Base-by-base conservation (phyloP, 1,284 basidiomycete genomes). In the Heterobasidion irregulare region DNA sequence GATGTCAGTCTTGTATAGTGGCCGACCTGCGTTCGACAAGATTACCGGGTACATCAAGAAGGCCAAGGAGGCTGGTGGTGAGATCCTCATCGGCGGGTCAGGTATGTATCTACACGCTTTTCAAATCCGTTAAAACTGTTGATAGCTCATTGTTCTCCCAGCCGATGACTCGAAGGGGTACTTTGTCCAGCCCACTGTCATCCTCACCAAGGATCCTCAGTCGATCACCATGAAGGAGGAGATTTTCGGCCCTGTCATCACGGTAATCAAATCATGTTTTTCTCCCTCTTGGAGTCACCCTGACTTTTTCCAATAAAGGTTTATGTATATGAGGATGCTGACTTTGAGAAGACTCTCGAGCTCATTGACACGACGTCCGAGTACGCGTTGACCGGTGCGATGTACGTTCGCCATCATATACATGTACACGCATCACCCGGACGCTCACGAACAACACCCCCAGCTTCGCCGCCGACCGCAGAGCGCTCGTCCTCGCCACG, bases 221-320 rank as follows among this genome's bases (percentile, higher is more conserved):
- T 91, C 87, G 6, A 75, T 97, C 53, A 97, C 95, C 9, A 93
- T 99, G 84, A 83, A 82, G 35, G 92, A 98, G 65, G 96, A 99
- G 74, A 92, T 99, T 66, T 98, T 99, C 64, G 97, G 97, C 4
- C 97, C 97, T 41, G 95, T 99, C 53, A 70, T 98, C 58, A 98
- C 48, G 26, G 10, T 18, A 18, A 18, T 1, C 18, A 18, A 18
- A 1, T 18, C 18, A 2, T 18, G 18, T 18, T 18, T 9, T 16
- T 5, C 33, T 36, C 15, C 34, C 33, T 9, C 15, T 18, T 50
- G 19, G 12, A 19, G 13, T 53, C 2, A 8, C 50, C 18, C 44
- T 54, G 5, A 53, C 7, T 16, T 15, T 33, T 16, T 13, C 50
- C 36, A 19, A 26, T 12, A 44, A 33, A 87, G 85, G 82, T 89